Base-by-base conservation (phyloP, 2,329 filamentous ascomycete species). In the Colletotrichum zoysiae region DNA sequence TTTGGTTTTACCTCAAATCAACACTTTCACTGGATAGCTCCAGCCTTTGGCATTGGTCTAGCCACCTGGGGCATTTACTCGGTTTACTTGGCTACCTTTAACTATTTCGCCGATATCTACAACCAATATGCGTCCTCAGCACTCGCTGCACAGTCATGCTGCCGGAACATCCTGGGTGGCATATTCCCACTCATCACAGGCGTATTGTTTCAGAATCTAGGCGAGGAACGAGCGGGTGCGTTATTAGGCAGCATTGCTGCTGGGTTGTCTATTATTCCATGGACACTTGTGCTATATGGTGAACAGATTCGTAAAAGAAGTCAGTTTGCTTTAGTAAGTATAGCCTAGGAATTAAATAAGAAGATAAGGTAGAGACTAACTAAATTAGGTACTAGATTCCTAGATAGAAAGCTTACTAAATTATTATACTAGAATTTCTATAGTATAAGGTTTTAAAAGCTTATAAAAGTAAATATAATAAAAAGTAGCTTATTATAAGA, bases 31-130 rank as follows among this genome's bases (percentile, higher is more conserved):
- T 95, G 93, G 93, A 91, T 94, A 67, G 88, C 89, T 0, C 93
- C 94, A 0, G 82, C 90, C 0, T 81, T 95, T 3, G 92, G 90
- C 0, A 86, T 97, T 44, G 89, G 86, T 0, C 88, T 94, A 71
- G 91, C 94, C 0, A 95, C 93, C 0, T 93, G 95, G 85, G 92
- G 95, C 38, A 97, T 98, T 74, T 95, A 94, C 80, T 91, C 90
- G 51, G 90, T 98, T 46, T 97, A 97, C 78, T 87, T 98, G 1
- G 92, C 95, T 3, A 93, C 94, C 0, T 97, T 98, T 84, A 98
- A 98, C 79, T 98, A 97, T 76, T 86, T 98, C 1, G 94, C 95
- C 26, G 95, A 98, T 78, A 92, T 91, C 1, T 98, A 97, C 80
- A 92, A 95, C 78, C 86, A 88, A 2, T 97, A 95, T 77, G 94